A percentile compares a stretch with the other conserved stretches of the same genome.
Conservation (phyloP, 495 filamentous ascomycete genomes). For the Tetracladium setigerum region DNA sequence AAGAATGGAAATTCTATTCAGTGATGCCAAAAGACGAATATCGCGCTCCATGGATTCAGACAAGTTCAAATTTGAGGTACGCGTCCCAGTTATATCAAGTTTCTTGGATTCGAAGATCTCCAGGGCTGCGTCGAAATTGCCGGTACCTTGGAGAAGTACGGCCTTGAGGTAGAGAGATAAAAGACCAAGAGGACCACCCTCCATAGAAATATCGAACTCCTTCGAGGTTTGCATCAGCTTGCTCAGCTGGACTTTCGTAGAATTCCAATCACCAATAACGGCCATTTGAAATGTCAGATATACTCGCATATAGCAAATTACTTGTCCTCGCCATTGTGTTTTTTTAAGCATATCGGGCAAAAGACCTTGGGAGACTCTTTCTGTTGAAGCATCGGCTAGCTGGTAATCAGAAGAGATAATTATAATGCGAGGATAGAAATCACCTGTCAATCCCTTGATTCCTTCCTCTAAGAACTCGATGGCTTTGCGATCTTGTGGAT, state of each 20-base stretch:
- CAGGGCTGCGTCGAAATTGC: conserved; percentile 58
- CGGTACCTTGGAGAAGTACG: conserved; percentile 71
- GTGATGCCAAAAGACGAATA: conserved; percentile 63
- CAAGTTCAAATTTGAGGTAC: conserved; percentile 26
- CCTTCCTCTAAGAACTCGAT: conserved; percentile 62
- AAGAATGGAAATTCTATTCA: conserved; percentile 80
- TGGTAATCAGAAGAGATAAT: neutral
- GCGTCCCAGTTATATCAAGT: conserved; percentile 42
- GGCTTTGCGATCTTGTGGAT: conserved; percentile 58
- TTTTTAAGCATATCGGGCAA: conserved; percentile 38
- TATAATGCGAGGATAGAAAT: conserved; percentile 6
- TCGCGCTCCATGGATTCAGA: conserved; percentile 56
- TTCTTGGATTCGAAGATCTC: conserved; percentile 52
- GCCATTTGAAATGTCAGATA: conserved; percentile 39
- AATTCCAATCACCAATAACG: conserved; percentile 35
- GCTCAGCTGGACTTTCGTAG: conserved; percentile 35
- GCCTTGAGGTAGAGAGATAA: conserved; percentile 63
- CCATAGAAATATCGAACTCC: conserved; percentile 20
- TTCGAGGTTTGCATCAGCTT: conserved; percentile 27
- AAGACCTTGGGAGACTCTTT: conserved; percentile 16
- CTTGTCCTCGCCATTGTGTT: conserved; percentile 33
- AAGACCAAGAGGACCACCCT: conserved; percentile 24
- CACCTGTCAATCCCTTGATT: conserved; percentile 48
- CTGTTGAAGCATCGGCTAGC: conserved; percentile 31
- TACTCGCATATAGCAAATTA: conserved; percentile 37